A percentile compares a stretch with the other conserved stretches of the same genome.
Evolutionary conservation across 495 filamentous ascomycete species (phyloP).

Genomic region (Penicillium fimorum): DNA sequence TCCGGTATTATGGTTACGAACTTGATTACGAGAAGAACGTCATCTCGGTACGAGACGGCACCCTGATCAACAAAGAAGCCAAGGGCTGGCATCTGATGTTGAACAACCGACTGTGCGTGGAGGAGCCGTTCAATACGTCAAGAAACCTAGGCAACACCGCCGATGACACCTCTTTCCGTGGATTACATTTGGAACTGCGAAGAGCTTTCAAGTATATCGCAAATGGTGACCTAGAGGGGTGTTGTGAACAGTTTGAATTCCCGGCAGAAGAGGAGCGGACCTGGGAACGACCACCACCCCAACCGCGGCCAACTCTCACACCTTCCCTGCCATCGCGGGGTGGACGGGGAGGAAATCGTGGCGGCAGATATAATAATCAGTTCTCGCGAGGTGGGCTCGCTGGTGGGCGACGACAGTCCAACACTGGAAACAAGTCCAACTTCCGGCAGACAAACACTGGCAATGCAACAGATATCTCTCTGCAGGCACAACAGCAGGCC

Average conservation of each 20-base stretch:
- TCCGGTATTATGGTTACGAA: slow-evolving; percentile 90
- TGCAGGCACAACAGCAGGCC: slow-evolving; percentile 50
- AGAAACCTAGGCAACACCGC: slow-evolving; percentile 97
- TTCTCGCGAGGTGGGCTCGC: slow-evolving; percentile 38
- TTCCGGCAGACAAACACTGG: slow-evolving; percentile 36
- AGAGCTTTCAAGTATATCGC: slow-evolving; percentile 80
- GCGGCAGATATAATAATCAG: slow-evolving; percentile 54
- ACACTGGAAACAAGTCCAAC: slow-evolving; percentile 44
- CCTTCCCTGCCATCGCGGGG: slow-evolving; percentile 48
- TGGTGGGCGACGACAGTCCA: slow-evolving; percentile 55
- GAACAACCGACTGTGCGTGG: slow-evolving; percentile 86
- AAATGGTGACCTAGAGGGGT: slow-evolving; percentile 70
- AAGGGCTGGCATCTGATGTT: slow-evolving; percentile 79
- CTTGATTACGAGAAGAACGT: slow-evolving; percentile 82
- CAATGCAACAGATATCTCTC: slow-evolving; percentile 38
- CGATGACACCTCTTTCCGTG: slow-evolving; percentile 87
- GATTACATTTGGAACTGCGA: slow-evolving; percentile 84
- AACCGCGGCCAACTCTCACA: slow-evolving; percentile 59
- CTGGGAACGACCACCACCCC: slow-evolving; percentile 68
- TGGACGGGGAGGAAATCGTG: slow-evolving; percentile 55
- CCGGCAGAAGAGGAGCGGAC: slow-evolving; percentile 79
- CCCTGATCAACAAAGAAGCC: slow-evolving; percentile 74
- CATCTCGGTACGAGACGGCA: slow-evolving; percentile 84
- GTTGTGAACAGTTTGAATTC: slow-evolving; percentile 81
- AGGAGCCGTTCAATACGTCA: slow-evolving; percentile 92